Conservation (phyloP, 129 eudicot species). For the Artemisia annua region DNA sequence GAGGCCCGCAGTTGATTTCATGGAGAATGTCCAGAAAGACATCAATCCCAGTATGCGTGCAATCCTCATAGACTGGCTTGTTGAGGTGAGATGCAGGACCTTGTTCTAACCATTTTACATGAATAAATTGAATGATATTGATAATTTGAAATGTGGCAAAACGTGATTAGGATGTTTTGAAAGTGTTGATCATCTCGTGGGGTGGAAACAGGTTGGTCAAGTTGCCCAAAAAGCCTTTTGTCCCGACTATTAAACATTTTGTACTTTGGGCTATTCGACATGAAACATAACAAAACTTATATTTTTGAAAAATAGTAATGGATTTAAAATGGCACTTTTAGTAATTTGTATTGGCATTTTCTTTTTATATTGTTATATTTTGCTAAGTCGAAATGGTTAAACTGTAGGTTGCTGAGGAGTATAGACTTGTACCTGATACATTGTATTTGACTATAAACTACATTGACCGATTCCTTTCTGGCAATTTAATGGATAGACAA, state of each 20-base stretch:
- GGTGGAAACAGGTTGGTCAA: too few relatives aligned
- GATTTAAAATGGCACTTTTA: background rate
- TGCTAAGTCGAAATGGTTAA: slow-evolving; percentile 13
- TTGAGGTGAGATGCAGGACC: slow-evolving; percentile 55
- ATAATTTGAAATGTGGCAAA: background rate
- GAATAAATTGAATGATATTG: background rate
- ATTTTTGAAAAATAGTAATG: too few relatives aligned
- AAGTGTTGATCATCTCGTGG: too few relatives aligned
- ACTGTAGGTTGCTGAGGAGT: slow-evolving; percentile 87
- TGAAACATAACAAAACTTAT: too few relatives aligned
- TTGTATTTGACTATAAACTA: slow-evolving; percentile 84
- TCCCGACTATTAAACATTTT: too few relatives aligned
- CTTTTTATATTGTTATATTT: background rate
- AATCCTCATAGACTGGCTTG: slow-evolving; percentile 94
- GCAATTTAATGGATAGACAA: slow-evolving; percentile 84
- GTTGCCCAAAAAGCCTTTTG: too few relatives aligned
- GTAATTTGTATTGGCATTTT: background rate
- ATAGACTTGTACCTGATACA: slow-evolving; percentile 93
- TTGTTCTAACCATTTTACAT: too few relatives aligned
- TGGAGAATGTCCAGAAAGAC: slow-evolving; percentile 91
- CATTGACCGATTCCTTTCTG: slow-evolving; percentile 92
- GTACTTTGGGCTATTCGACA: too few relatives aligned
- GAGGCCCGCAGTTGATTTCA: slow-evolving; percentile 79
- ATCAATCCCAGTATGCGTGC: slow-evolving; percentile 94
- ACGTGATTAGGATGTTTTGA: too few relatives aligned